phyloP scores from a whole-genome alignment of 2,329 filamentous ascomycete species.

The Fusarium abutilonis region DNA sequence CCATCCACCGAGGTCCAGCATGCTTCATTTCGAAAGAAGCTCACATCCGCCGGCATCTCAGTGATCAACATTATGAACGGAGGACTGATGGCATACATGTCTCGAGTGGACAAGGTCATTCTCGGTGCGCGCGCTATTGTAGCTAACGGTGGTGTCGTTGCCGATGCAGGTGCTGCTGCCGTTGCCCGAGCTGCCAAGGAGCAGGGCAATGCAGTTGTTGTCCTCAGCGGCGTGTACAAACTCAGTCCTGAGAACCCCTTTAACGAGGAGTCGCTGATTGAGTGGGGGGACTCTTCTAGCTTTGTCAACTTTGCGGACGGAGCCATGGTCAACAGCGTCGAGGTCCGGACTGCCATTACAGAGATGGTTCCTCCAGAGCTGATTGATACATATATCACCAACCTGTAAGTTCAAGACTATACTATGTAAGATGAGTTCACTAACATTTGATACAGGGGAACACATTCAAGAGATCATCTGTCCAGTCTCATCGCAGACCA shows the following conservation, averaged over 20 bases:
- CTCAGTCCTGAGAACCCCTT: constrained; percentile 90
- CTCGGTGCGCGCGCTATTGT: constrained; percentile 87
- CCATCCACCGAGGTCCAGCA: constrained; percentile 54
- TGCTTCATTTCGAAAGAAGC: constrained; percentile 75
- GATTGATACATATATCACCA: constrained; percentile 86
- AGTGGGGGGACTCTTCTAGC: constrained; percentile 83
- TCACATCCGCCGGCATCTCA: constrained; percentile 79
- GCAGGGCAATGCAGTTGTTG: constrained; percentile 84
- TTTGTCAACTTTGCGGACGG: constrained; percentile 83
- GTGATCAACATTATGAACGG: constrained; percentile 87
- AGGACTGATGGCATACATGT: constrained; percentile 92
- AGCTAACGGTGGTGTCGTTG: constrained; percentile 86
- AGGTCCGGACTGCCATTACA: constrained; percentile 80
- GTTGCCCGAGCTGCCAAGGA: constrained; percentile 87
- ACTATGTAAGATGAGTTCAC: neutral
- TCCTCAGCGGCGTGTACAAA: constrained; percentile 92
- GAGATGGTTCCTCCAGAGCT: constrained; percentile 83
- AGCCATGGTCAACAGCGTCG: constrained; percentile 78
- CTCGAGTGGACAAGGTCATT: constrained; percentile 93
- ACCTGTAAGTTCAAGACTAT: constrained; percentile 60
- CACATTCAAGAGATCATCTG: constrained; percentile 76
- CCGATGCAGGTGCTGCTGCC: constrained; percentile 82
- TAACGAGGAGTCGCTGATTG: constrained; percentile 81
- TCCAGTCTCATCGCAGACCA: constrained; percentile 79
- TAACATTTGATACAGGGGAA: constrained; percentile 58